Conservation (phyloP, 2,329 filamentous ascomycete genomes). For the Pseudogymnoascus sp. region DNA sequence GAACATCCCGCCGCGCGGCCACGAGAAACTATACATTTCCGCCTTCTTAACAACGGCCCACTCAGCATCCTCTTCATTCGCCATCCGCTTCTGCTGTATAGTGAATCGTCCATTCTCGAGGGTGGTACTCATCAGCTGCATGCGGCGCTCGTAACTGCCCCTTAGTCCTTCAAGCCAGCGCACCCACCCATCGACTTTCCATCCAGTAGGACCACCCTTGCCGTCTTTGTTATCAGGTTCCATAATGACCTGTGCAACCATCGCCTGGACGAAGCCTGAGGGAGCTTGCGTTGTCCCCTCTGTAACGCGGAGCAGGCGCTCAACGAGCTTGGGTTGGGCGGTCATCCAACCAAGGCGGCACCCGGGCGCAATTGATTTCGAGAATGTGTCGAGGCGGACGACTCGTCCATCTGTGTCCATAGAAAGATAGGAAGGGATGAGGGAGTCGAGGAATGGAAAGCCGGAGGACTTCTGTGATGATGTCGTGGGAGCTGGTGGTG, state of each 20-base stretch:
- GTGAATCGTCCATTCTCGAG: constrained; percentile 63
- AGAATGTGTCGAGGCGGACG: constrained; percentile 85
- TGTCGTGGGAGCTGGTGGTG: constrained; percentile 14
- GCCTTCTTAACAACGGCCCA: constrained; percentile 73
- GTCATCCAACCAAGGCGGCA: constrained; percentile 89
- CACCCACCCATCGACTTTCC: constrained; percentile 81
- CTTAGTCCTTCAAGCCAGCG: constrained; percentile 83
- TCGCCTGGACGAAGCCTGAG: constrained; percentile 79
- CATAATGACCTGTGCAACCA: constrained; percentile 71
- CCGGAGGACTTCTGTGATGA: constrained; percentile 46
- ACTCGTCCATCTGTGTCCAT: constrained; percentile 82
- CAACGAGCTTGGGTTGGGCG: constrained; percentile 68
- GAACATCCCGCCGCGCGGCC: constrained; percentile 88
- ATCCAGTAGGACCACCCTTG: constrained; percentile 48
- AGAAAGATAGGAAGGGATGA: constrained; percentile 74
- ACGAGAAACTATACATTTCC: constrained; percentile 66
- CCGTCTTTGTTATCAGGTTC: constrained; percentile 55
- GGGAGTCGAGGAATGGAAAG: constrained; percentile 72
- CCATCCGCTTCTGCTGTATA: constrained; percentile 52
- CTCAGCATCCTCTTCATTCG: constrained; percentile 50
- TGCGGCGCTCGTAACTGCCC: constrained; percentile 75
- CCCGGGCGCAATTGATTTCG: constrained; percentile 85
- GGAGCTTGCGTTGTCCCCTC: constrained; percentile 77
- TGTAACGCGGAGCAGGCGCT: constrained; percentile 65
- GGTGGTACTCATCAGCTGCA: constrained; percentile 68